Evolutionary conservation across 257 asterid genomes (phyloP), one percentile per base, ranked within the genome.

Genomic region (Echites panduratus): DNA sequence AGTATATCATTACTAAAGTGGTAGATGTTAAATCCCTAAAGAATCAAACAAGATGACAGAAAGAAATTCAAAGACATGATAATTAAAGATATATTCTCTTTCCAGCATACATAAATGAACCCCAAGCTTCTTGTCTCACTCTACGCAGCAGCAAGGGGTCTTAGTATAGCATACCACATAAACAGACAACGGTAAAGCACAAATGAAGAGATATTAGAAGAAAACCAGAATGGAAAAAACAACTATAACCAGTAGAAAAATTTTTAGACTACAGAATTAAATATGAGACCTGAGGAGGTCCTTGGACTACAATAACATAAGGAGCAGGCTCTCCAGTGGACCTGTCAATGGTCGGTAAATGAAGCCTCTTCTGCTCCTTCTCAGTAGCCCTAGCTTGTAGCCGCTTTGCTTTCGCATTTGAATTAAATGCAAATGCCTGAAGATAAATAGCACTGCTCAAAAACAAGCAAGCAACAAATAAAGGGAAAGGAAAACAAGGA

Each of bases 351-450:
- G 82, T 85, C 8, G 99, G 98, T 38, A 95, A 82, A 80, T 91
- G 99, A 80, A 95, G 95, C 86, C 92, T 80, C 76, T 87, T 87
- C 82, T 95, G 98, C 84, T 91, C 98, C 85, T 95, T 95, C 85
- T 95, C 98, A 13, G 97, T 88, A 24, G 96, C 79, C 77, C 89
- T 86, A 4, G 98, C 59, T 78, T 87, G 98, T 80, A 92, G 71
- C 74, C 87, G 75, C 85, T 88, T 95, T 29, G 96, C 98, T 90
- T 95, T 95, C 67, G 85, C 96, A 40, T 84, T 58, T 19, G 98
- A 90, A 76, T 70, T 85, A 70, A 88, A 91, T 3, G 95, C 93
- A 81, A 91, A 94, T 22, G 99, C 99, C 99, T 94, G 73, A 40
- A 75, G 32, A 7, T 61, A 5, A 13, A 59, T 26, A 73, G 27